phyloP scores from a whole-genome alignment of 768 basidiomycete genomes.

The Leccinellum rugosiceps region DNA sequence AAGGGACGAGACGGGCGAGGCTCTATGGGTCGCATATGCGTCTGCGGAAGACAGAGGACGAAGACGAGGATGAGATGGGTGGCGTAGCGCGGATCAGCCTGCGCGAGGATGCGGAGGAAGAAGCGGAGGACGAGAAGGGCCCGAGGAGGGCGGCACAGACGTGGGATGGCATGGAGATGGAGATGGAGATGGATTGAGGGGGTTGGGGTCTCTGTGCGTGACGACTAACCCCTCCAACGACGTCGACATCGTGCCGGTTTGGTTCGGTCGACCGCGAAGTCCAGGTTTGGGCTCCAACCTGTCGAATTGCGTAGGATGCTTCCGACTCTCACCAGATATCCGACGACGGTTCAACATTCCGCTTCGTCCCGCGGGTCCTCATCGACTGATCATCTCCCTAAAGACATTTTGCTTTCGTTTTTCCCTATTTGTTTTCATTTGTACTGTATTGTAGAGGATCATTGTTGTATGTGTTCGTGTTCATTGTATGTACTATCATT shows the following conservation, averaged over 20 bases:
- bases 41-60: constrained; percentile 4
- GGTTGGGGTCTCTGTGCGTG: background rate
- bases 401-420: background rate
- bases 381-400: background rate
- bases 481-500: background rate
- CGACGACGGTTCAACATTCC: background rate
- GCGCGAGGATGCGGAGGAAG: constrained; percentile 5
- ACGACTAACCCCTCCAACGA: background rate
- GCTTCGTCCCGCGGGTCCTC: background rate
- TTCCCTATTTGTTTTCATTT: background rate
- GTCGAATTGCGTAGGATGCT: background rate
- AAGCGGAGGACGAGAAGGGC: background rate
- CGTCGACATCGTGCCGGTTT: background rate
- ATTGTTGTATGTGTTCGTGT: background rate
- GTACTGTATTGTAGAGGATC: background rate
- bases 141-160: constrained; percentile 15
- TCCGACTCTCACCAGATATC: background rate
- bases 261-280: background rate
- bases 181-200: constrained; percentile 30
- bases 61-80: background rate
- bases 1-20: background rate
- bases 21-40: background rate
- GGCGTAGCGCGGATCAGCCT: background rate
- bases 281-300: background rate
- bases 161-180: constrained; percentile 57